Evolutionary conservation across 2,329 filamentous ascomycete genomes (phyloP), one percentile per base, ranked within the genome.

Genomic region (Macroventuria anomochaeta): DNA sequence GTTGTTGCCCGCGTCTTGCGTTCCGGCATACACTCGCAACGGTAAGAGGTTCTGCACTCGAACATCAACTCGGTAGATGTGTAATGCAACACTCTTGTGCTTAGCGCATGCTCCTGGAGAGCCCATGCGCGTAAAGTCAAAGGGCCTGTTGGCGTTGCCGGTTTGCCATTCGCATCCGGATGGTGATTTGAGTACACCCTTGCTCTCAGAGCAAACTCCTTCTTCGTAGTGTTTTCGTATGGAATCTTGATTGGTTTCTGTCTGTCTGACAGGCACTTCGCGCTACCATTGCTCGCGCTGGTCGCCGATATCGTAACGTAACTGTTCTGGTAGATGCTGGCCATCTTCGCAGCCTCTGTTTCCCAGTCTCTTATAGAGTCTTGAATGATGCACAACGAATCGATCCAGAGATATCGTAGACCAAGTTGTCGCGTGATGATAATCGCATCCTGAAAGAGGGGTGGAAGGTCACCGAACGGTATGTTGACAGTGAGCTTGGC

Each of bases 401-500:
- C 71, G 13, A 73, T 73, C 70, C 71, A 74, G 10, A 74, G 53
- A 37, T 71, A 74, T 2, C 67, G 61, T n/a, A 72, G 26, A 4
- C 68, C 68, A 2, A 74, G 60, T 32, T 70, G 67, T 2, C 71
- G 61, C 21, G 67, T 70, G 13, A 73, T 68, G 26, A 70, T 64
- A 20, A 71, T 53, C 3, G 70, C 68, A 55, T 72, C 68, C 28
- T 60, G 56, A 29, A 66, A 63, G 5, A 69, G 34, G 4, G 67
- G 63, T 2, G 70, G 70, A 0, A 72, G 46, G 7, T 54, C 31
- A 21, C 65, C 50, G 38, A 71, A 70, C 5, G 63, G 48, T 17
- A 73, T 70, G 32, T 67, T 65, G 7, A 58, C 54, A 8, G 61
- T 43, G 10, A 72, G 43, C 31, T 65, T 67, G 2, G 61, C 46